Evolutionary conservation across 306 rosid species (phyloP).

Genomic region (Vachellia collinsii): DNA sequence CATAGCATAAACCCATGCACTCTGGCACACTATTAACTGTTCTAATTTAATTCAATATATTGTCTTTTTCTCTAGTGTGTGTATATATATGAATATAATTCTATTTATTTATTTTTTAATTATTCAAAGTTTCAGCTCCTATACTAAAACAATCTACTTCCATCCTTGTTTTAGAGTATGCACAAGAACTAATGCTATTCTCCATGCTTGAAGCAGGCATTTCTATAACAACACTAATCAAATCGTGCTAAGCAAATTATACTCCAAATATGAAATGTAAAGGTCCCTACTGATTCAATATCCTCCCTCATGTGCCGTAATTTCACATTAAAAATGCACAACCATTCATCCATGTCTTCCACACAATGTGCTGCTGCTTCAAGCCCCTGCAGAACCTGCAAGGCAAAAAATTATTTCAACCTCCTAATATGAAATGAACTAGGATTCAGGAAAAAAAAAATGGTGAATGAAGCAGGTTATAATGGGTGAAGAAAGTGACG

Average conservation of each 20-base stretch:
- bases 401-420: constrained; percentile 39
- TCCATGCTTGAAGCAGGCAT: constrained; percentile 26
- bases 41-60: not conserved
- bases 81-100: not conserved
- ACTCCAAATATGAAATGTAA: constrained; percentile 26
- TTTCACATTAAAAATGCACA: constrained; percentile 92
- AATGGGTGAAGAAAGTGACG: constrained; percentile 25
- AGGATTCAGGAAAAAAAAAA: constrained; percentile 21
- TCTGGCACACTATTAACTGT: not conserved
- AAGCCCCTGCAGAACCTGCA: constrained; percentile 83
- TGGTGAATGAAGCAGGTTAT: constrained; percentile 22
- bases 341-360: constrained; percentile 96
- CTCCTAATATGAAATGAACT: constrained; percentile 13
- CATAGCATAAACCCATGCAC: not conserved
- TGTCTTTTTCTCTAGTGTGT: not conserved
- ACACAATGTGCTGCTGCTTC: constrained; percentile 82
- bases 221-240: constrained; percentile 29
- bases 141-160: not conserved
- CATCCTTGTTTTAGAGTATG: not conserved
- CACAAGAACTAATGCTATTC: not conserved
- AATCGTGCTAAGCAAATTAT: constrained; percentile 35
- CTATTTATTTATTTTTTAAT: not conserved
- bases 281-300: constrained; percentile 80
- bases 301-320: constrained; percentile 99
- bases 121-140: not conserved